Evolutionary conservation across 495 filamentous ascomycete species (phyloP), one percentile per base, ranked within the genome.

Genomic region (Trichoderma erinaceum): DNA sequence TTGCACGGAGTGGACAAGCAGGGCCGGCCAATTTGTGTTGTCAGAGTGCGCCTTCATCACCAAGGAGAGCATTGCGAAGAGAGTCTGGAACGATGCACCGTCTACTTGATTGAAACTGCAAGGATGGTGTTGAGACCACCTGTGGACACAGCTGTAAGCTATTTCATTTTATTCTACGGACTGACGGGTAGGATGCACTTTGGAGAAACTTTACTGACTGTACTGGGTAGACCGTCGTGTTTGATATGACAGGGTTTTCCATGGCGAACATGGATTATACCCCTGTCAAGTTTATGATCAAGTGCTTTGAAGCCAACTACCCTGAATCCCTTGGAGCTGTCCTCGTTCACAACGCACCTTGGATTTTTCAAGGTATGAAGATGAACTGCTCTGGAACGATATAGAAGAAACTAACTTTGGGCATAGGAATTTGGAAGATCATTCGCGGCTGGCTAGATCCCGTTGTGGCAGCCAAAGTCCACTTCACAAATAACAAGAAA

Each of bases 261-360:
- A 80, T 98, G 78, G 88, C 93, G 1, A 99, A 99, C 76, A 97
- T 99, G 95, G 95, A 99, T 75, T 98, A 98, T 75, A 86, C 91
- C 0, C 95, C 95, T 0, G 92, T 99, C 29, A 98, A 94, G 73
- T 98, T 97, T 82, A 96, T 99, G 87, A 97, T 98, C 81, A 97
- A 97, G 80, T 97, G 92, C 78, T 99, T 99, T 75, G 96, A 98
- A 80, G 96, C 95, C 65, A 98, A 99, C 78, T 99, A 98, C 75
- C 95, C 96, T 32, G 96, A 98, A 75, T 91, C 85, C 65, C 82
- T 99, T 0, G 95, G 96, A 63, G 82, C 91, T 7, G 93, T 98
- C 8, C 88, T 98, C n/a, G 91, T 99, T 43, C 93, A 99, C 80
- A 97, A 97, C 77, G 88, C 95, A 0, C 95, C 95, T 5, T 99